Evolutionary conservation across 108 stramenopile genomes (phyloP).

Genomic region (Mayamaea pseudoterrestris): DNA sequence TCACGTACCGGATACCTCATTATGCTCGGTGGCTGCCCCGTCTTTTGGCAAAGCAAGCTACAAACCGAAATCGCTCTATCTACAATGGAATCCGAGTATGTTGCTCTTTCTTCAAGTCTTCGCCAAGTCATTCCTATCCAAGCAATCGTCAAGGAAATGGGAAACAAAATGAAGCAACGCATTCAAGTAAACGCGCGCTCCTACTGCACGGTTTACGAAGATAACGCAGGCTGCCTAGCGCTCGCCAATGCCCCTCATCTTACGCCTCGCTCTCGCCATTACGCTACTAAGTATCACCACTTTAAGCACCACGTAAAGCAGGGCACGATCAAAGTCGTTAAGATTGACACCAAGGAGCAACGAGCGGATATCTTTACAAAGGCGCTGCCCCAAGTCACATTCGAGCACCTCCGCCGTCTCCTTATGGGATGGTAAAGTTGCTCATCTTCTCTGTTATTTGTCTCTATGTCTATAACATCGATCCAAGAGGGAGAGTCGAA

Average conservation of each 20-base stretch:
- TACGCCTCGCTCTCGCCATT: constrained; percentile 12
- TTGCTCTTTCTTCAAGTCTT: constrained; percentile 5
- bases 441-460: no score
- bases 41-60: constrained; percentile 11
- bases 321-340: constrained; percentile 11
- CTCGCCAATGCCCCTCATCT: constrained; percentile 10
- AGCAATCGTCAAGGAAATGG: constrained; percentile 15
- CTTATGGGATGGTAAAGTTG: no score
- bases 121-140: constrained; percentile 17
- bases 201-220: constrained; percentile 16
- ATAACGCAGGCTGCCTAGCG: constrained; percentile 21
- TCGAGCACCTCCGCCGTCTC: no score
- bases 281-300: constrained; percentile 8
- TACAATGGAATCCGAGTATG: constrained; percentile 24
- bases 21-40: constrained; percentile 5
- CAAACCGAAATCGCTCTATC: constrained; percentile 8
- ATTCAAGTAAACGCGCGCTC: constrained; percentile 9
- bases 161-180: background rate
- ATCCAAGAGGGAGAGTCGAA: no score
- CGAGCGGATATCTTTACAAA: constrained; percentile 27
- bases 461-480: no score
- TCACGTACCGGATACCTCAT: constrained; percentile 11
- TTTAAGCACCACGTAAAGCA: constrained; percentile 12
- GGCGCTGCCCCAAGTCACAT: constrained; percentile 11
- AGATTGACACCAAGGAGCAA: constrained; percentile 11